Base-by-base conservation (phyloP, 345 rosid genomes). In the Salix caprea region DNA sequence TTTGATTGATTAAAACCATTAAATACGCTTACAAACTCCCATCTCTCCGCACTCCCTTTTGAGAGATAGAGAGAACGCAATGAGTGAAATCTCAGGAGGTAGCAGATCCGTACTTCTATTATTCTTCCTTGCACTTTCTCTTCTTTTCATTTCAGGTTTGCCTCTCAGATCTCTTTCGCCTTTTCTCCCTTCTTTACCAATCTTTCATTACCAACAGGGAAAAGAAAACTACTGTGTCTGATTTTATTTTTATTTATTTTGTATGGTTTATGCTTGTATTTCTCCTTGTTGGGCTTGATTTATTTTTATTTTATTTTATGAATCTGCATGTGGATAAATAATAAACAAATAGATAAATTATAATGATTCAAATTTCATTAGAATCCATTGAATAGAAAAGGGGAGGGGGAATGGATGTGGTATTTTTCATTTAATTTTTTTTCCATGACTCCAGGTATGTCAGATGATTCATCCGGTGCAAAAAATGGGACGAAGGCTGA, bases 141-240 rank as follows among this genome's bases (percentile, higher is more conserved):
- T 86, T 4, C 93, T 85, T 69, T 83, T 84, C 69, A 23, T 89
- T 75, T 64, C 88, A 85, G 97, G 97, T 90, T 81, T 69, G 80
- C n/a, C 70, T 74, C n/a, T 74, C 67, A 78, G 86, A 87, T 85
- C 85, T 75, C 65, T 75, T 48, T 61, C 13, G 81, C 78, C 16
- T 23, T 26, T 2, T 21, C 10, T n/a, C 16, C 56, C 5, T 11
- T 28, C 54, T 30, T 19, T 30, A 7, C 11, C 19, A 30, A 16
- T 48, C 2, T 34, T 70, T 50, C 1, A 1, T 26, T 15, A 18
- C 54, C 71, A 39, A 24, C 6, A 32, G 37, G 1, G 4, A n/a
- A n/a, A 23, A 23, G 28, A 60, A 40, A 40, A 40, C 0, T 10
- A 40, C 11, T 2, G 44, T 40, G 14, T 40, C 12, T 40, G 14